Conservation (phyloP, 441 rosid genomes). For the Dalechampia spathulata region DNA sequence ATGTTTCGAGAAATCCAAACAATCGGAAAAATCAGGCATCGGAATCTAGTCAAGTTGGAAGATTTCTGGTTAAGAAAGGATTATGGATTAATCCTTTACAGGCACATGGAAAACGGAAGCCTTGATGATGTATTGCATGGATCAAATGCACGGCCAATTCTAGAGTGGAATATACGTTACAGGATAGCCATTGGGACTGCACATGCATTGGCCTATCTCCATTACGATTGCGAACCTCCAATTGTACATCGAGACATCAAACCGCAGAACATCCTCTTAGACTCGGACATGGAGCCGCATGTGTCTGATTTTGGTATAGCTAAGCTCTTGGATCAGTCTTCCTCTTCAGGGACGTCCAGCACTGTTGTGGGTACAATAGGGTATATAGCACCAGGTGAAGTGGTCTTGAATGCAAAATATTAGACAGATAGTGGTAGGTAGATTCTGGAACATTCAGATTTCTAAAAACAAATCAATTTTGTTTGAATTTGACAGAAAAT, state of each 20-base stretch:
- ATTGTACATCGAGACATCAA: constrained; percentile 64
- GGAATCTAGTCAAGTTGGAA: constrained; percentile 64
- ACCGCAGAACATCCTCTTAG: constrained; percentile 30
- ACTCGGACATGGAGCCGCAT: constrained; percentile 71
- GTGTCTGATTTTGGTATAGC: constrained; percentile 84
- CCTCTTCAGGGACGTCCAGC: constrained; percentile 27
- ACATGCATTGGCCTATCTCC: constrained; percentile 77
- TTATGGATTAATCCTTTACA: constrained; percentile 55
- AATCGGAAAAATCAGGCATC: constrained; percentile 52
- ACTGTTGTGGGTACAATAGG: constrained; percentile 60
- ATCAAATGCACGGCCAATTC: constrained; percentile 18
- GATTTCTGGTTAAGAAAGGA: constrained; percentile 75
- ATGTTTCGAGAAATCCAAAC: constrained; percentile 68
- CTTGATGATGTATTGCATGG: constrained; percentile 54
- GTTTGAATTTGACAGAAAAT: constrained; percentile 45
- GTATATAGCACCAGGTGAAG: constrained; percentile 74
- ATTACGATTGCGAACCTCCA: constrained; percentile 64
- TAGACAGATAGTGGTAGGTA: no score
- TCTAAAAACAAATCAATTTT: no score
- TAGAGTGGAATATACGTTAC: constrained; percentile 59
- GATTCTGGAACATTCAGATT: no score
- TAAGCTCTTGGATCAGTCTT: constrained; percentile 45
- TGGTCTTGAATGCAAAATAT: no score
- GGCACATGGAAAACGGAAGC: constrained; percentile 74
- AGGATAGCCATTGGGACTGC: constrained; percentile 63